Evolutionary conservation across 73 alveolate species (phyloP).

Genomic region (Durusdinium trenchii): DNA sequence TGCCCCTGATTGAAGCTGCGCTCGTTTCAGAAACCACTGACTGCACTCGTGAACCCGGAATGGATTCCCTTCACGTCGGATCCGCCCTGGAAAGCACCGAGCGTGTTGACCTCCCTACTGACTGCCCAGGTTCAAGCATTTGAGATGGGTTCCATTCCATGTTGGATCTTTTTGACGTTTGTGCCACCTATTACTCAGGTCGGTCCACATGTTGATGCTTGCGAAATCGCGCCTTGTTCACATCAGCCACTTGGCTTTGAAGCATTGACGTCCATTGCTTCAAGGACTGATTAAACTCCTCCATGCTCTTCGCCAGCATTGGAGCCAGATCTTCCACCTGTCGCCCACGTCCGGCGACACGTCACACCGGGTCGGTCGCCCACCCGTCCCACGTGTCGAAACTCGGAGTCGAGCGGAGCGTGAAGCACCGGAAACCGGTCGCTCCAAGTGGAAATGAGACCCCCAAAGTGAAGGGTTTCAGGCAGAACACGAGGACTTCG

Average conservation of each 20-base stretch:
- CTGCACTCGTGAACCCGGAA: too few species aligned
- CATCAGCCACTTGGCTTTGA: slow-evolving; percentile 74
- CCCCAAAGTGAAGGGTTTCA: too few species aligned
- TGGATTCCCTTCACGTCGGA: too few species aligned
- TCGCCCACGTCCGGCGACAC: not conserved
- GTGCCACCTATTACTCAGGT: not conserved
- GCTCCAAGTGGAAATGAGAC: not conserved
- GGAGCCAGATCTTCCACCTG: slow-evolving; percentile 52
- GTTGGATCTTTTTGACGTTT: not conserved
- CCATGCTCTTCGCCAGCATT: slow-evolving; percentile 45
- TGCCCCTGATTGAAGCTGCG: too few species aligned
- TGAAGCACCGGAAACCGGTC: not conserved
- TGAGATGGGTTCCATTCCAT: not conserved
- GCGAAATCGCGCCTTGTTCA: slow-evolving; percentile 44
- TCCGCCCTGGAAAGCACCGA: too few species aligned
- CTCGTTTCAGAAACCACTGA: too few species aligned
- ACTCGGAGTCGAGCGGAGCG: not conserved
- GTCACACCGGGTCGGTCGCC: too few species aligned
- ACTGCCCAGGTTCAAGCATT: not conserved
- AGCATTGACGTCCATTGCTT: slow-evolving; percentile 81
- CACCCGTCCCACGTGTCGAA: not conserved
- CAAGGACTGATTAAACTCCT: slow-evolving; percentile 64
- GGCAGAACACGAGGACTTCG: too few species aligned
- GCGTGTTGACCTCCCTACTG: not conserved
- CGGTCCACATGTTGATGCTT: not conserved